phyloP scores from a whole-genome alignment of 1,139 yeast genomes.

The Yamadazyma taylorii region DNA sequence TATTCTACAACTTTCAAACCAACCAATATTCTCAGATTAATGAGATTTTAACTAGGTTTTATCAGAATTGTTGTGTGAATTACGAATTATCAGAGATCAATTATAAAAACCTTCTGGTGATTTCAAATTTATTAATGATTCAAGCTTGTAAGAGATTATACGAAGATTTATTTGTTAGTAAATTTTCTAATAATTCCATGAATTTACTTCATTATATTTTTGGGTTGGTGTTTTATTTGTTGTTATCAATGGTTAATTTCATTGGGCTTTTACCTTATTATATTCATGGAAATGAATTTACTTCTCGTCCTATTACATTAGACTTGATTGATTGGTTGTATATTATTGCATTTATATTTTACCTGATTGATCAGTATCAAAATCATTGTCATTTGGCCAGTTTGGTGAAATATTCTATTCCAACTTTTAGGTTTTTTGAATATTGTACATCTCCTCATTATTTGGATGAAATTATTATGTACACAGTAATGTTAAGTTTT shows the following conservation, averaged over 20 bases:
- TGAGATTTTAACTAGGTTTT: constrained; percentile 3
- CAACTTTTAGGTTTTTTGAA: constrained; percentile 52
- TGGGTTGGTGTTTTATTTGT: constrained; percentile 66
- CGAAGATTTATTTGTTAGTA: constrained; percentile 59
- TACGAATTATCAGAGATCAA: constrained; percentile 11
- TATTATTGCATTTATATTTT: constrained; percentile 33
- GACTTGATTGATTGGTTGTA: constrained; percentile 18
- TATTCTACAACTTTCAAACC: constrained; percentile 11
- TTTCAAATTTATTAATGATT: constrained; percentile 26
- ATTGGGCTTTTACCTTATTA: constrained; percentile 19
- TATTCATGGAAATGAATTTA: constrained; percentile 1
- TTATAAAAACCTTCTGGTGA: constrained; percentile 17
- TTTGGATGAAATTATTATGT: constrained; percentile 69
- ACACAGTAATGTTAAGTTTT: constrained; percentile 36
- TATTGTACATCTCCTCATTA: constrained; percentile 76
- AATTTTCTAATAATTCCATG: constrained; percentile 54
- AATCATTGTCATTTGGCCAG: constrained; percentile 63
- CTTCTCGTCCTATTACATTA: no score
- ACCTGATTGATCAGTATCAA: constrained; percentile 55
- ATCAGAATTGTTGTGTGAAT: constrained; percentile 8
- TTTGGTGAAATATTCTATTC: constrained; percentile 67
- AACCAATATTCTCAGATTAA: constrained; percentile 10
- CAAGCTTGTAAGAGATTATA: constrained; percentile 66
- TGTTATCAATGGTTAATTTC: constrained; percentile 24
- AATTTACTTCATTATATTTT: constrained; percentile 74